Base-by-base conservation (phyloP, 768 basidiomycete genomes). In the Tricholoma flavovirens region DNA sequence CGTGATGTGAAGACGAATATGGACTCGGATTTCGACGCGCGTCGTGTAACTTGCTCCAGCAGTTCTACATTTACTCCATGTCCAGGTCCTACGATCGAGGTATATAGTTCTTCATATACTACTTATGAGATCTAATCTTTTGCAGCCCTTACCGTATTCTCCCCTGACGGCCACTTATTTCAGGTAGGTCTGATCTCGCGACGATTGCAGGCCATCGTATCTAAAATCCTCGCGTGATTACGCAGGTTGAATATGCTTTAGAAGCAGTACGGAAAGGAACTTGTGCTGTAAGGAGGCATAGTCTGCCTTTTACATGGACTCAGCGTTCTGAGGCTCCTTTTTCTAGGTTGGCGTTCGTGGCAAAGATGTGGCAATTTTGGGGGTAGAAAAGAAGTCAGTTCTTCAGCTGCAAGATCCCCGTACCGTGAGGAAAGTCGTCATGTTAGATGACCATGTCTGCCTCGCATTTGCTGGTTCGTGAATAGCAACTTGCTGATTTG, bases 371-470 rank as follows among this genome's bases (percentile, higher is more conserved):
- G 97, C 98, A 2, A 93, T 99, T 4, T 79, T 99, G 22, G 97
- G 96, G 50, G 96, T 98, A 29, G 97, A 99, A 80, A 98, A 98
- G 90, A 98, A 98, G 74, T 93, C 93, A 0, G 86, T 97, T 26
- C 79, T 98, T 10, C 97, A 99, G 72, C 82, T 99, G 15, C 97
- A 99, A 77, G 97, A 99, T 72, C 94, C 97, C 6, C 82, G 97
- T 53, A 99, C 97, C 1, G 95, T 98, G 14, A 80, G 97, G 53
- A 99, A 99, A 72, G 95, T 98, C 7, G 97, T 91, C 56, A 94
- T 98, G 93, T 75, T 99, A 51, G 97, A 99, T 69, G 97, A 99
- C 68, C 97, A 99, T 67, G 74, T 99, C 56, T 98, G 94, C 67
- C 80, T 98, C 55, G 97, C 95, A 15, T 99, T 99, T 75, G 94